These are phyloP conservation scores for Circinella umbellata DNA, from an alignment of 371 early-diverging fungal species.

Conservation along the genomic window DNA sequence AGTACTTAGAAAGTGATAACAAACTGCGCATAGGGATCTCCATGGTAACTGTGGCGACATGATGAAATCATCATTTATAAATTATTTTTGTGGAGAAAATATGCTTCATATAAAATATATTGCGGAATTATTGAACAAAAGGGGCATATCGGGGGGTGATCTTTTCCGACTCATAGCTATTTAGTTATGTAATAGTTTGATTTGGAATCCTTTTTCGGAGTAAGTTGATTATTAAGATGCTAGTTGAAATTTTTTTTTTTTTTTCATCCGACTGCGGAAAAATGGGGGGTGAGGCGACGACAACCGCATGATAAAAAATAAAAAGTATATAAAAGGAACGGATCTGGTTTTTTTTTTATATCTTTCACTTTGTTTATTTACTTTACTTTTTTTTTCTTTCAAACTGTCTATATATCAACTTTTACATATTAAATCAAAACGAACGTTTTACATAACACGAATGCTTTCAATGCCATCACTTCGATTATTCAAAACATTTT, in stretches of 20 bases:
- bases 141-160: background rate
- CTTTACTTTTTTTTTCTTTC: background rate
- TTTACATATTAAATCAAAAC: conserved; percentile 1
- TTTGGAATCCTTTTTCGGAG: background rate
- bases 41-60: background rate
- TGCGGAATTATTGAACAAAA: background rate
- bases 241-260: too few relatives aligned
- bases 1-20: background rate
- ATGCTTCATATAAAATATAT: too few relatives aligned
- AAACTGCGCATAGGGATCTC: background rate
- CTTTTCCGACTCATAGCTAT: too few relatives aligned
- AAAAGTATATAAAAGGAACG: conserved; percentile 10
- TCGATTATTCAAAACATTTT: background rate
- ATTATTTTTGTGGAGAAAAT: too few relatives aligned
- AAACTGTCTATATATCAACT: background rate
- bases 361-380: background rate
- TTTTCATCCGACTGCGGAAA: background rate
- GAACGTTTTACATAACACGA: background rate
- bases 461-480: conserved; percentile 8
- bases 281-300: too few relatives aligned
- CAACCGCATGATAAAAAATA: background rate
- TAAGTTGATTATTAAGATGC: background rate
- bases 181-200: too few relatives aligned
- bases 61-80: background rate
- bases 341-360: background rate